Evolutionary conservation across 495 filamentous ascomycete species (phyloP).

Genomic region (Penicillium canariense): DNA sequence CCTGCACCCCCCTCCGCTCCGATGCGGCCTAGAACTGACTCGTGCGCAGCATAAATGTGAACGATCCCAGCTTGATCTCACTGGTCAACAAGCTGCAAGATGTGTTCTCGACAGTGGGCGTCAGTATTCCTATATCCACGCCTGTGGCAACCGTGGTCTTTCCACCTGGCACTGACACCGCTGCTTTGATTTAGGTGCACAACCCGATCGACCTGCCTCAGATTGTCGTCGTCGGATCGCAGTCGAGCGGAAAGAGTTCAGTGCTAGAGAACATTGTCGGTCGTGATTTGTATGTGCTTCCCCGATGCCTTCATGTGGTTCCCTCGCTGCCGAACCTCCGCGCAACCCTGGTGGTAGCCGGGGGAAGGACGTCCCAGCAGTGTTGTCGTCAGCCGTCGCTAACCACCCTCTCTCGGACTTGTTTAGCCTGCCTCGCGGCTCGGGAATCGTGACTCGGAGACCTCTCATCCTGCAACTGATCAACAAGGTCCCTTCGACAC

Average conservation of each 20-base stretch:
- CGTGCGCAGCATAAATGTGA: slow-evolving; percentile 67
- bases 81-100: slow-evolving; percentile 99
- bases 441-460: slow-evolving; percentile 94
- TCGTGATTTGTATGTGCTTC: slow-evolving; percentile 81
- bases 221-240: slow-evolving; percentile 97
- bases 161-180: slow-evolving; percentile 29
- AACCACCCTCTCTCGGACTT: slow-evolving; percentile 16
- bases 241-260: slow-evolving; percentile 99
- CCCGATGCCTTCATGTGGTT: neutral
- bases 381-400: slow-evolving; percentile 25
- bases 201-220: slow-evolving; percentile 99
- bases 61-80: slow-evolving; percentile 79
- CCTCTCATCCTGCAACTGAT: slow-evolving; percentile 97
- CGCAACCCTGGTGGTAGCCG: slow-evolving; percentile 13
- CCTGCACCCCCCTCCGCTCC: slow-evolving; percentile 24
- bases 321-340: neutral
- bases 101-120: slow-evolving; percentile 97
- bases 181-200: slow-evolving; percentile 61
- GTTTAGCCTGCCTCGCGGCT: slow-evolving; percentile 87
- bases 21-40: slow-evolving; percentile 30
- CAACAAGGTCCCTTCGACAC: slow-evolving; percentile 65
- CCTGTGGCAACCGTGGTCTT: slow-evolving; percentile 11
- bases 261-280: slow-evolving; percentile 99
- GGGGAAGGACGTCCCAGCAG: slow-evolving; percentile 6
- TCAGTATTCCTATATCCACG: slow-evolving; percentile 49